Conservation (phyloP, 257 asterid genomes). For the Nicotiana paniculata region DNA sequence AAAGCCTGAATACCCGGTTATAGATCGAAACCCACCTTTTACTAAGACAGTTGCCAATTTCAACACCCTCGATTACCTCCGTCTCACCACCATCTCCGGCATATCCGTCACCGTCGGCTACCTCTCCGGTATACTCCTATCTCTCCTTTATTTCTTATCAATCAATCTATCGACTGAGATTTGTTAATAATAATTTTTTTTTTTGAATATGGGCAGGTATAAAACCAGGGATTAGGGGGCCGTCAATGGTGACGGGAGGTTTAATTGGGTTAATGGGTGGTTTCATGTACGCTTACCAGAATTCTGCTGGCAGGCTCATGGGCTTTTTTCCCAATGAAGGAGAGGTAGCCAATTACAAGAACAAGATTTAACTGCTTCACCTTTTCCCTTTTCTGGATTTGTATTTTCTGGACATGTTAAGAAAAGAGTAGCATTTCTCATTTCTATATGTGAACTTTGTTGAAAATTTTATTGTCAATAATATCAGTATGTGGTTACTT, state of each 20-base stretch:
- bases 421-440: neutral
- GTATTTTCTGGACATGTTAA: neutral
- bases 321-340: constrained; percentile 94
- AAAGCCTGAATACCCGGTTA: constrained; percentile 83
- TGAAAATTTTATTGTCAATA: neutral
- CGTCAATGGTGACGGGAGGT: constrained; percentile 98
- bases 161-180: neutral
- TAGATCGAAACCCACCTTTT: constrained; percentile 92
- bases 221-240: constrained; percentile 92
- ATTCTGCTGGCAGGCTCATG: constrained; percentile 96
- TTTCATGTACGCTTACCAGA: constrained; percentile 95
- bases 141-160: neutral
- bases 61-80: constrained; percentile 84
- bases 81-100: constrained; percentile 82
- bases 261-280: constrained; percentile 93
- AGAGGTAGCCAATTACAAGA: constrained; percentile 87
- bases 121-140: constrained; percentile 54
- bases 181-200: neutral
- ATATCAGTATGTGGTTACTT: neutral
- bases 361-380: constrained; percentile 44
- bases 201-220: constrained; percentile 39
- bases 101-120: constrained; percentile 91
- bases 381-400: neutral
- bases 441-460: neutral
- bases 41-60: constrained; percentile 79